Base-by-base conservation (phyloP, 2,329 filamentous ascomycete genomes). In the Claviceps fusiformis region DNA sequence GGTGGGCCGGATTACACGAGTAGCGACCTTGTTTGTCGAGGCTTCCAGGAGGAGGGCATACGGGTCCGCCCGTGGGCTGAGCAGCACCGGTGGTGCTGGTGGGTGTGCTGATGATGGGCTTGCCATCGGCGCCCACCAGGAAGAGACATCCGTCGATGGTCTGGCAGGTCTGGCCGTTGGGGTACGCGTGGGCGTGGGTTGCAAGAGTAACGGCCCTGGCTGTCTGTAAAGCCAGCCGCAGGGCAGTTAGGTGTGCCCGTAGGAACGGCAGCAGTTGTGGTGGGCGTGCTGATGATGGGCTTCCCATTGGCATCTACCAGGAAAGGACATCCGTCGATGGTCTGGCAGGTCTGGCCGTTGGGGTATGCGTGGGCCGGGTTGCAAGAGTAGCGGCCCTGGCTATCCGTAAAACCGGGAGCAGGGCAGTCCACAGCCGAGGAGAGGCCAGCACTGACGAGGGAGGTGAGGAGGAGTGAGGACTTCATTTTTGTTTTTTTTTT, bases 161-260 rank as follows among this genome's bases (percentile, higher is more conserved):
- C 13, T 35, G 46, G 59, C 60, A 62, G 11, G n/a, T 44, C 57
- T 61, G 58, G 8, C 58, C 58, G 35, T 52, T 50, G 47, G 60
- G 60, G 48, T 61, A 61, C 50, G 59, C 50, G 29, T 60, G 57
- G 9, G 58, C 60, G n/a, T n/a, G 59, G 60, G 59, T 61, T 61
- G 59, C 60, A 62, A 29, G 53, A 55, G 57, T 61, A 61, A 29
- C 59, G 54, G 50, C 60, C 60, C 31, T 56, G 33, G 52, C 39
- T 43, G 50, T 58, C 57, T 17, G 53, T 58, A 52, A 33, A 15
- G 50, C 56, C 43, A 47, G 57, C 48, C 6, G 45, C 54, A n/a
- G 53, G 53, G 39, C 53, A 54, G 7, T 13, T 11, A 24, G 27
- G 8, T 8, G 17, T 37, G 33, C 8, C 10, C 10, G n/a, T n/a